Base-by-base conservation (phyloP, 73 alveolate species). In the Tetrahymena thermophila region DNA sequence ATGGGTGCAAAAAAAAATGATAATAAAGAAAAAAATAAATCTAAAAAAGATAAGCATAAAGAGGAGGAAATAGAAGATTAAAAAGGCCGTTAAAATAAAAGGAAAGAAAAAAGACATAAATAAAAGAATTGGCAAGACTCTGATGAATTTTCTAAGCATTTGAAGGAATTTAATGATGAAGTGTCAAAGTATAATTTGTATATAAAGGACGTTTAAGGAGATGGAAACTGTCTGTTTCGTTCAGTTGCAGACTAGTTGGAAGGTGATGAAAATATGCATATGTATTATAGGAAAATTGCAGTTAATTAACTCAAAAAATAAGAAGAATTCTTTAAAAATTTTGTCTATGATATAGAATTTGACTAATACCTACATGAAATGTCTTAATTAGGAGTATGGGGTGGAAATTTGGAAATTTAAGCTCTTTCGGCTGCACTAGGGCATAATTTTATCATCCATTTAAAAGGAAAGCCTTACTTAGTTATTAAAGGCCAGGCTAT, bases 191-290 rank as follows among this genome's bases (percentile, higher is more conserved):
- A 85, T 43, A 94, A 94, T 43, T 85, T 95, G 2, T 95, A 85
- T 21, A 95, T 95, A 17, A 95, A 95, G 55, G 97, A 95, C 89
- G 98, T 98, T 9, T 98, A 96, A 85, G 99, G 99, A 23, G 99
- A 99, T 97, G 99, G 99, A 43, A 99, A 98, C 96, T 99, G 99
- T 95, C 97, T 99, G 94, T 99, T 99, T 95, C 94, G 99, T 89
- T 97, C 99, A 34, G 97, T 99, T 17, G 98, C 99, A 55, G 99
- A 99, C 94, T 98, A 98, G 96, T 84, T 98, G 21, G 98, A 99
- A 94, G 99, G 99, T 35, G 97, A 96, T 95, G 99, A 98, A 94
- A 98, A 97, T 25, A 96, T 96, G 95, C 99, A 98, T 95, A 93
- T 94, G 56, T 93, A 97, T 31, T 96, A 98, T 28, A 94, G 99